Conservation (phyloP, 1,284 basidiomycete species). For the Caloboletus inedulis region DNA sequence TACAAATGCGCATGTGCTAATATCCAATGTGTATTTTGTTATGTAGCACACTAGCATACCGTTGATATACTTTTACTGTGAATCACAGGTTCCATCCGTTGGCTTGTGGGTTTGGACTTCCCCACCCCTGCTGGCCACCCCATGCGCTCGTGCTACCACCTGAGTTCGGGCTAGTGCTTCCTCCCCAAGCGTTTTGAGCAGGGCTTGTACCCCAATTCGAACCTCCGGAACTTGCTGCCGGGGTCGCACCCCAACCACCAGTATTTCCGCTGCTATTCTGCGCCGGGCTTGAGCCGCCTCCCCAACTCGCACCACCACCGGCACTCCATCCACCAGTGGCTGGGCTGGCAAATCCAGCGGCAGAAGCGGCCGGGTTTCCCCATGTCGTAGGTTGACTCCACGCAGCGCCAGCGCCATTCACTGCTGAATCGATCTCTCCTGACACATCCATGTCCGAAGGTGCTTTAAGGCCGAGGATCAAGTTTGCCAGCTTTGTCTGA, state of each 20-base stretch:
- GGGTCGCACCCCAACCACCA: conserved; percentile 25
- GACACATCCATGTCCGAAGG: conserved; percentile 55
- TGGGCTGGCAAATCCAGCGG: conserved; percentile 35
- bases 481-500: conserved; percentile 76
- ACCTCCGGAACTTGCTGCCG: conserved; percentile 28
- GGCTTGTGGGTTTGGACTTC: conserved; percentile 42
- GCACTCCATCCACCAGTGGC: conserved; percentile 37
- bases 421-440: conserved; percentile 33
- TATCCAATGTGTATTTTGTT: no score
- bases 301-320: conserved; percentile 27
- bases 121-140: conserved; percentile 39
- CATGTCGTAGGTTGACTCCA: conserved; percentile 25
- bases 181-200: conserved; percentile 30
- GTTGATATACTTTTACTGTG: neutral
- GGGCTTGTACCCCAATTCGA: conserved; percentile 40
- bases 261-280: conserved; percentile 27
- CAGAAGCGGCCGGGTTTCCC: conserved; percentile 24
- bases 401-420: conserved; percentile 32
- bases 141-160: conserved; percentile 26
- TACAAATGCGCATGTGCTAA: no score
- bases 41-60: neutral
- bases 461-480: conserved; percentile 71
- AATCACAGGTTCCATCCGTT: conserved; percentile 54
- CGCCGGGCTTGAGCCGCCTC: conserved; percentile 30
- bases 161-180: conserved; percentile 34